phyloP scores from a whole-genome alignment of 805 yeast species.

The Pichia pseudocactophila region DNA sequence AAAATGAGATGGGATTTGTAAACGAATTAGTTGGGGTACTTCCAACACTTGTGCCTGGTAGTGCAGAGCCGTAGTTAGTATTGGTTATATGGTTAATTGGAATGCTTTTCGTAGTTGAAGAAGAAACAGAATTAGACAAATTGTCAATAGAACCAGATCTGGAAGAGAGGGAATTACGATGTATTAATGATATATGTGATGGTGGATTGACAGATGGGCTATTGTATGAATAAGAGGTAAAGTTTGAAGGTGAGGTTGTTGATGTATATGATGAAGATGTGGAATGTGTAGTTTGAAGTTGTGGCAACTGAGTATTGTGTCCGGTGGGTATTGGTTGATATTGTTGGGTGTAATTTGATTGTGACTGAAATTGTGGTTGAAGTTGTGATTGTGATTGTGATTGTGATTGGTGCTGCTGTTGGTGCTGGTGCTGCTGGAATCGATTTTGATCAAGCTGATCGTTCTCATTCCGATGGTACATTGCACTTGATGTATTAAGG shows the following conservation, averaged over 20 bases:
- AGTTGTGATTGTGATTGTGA: too few species aligned
- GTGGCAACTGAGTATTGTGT: neutral
- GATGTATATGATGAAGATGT: conserved; percentile 21
- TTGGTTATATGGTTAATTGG: neutral
- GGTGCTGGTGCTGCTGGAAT: neutral
- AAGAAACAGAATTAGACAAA: conserved; percentile 1
- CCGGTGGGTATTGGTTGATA: neutral
- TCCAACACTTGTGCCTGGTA: neutral
- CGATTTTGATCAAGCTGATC: too few species aligned
- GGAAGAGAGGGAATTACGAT: conserved; percentile 20
- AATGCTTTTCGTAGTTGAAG: neutral
- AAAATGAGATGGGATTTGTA: conserved; percentile 3
- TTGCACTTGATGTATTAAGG: too few species aligned
- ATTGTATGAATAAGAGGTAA: conserved; percentile 20
- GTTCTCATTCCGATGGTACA: too few species aligned
- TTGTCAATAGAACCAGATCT: conserved; percentile 21
- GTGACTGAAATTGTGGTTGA: too few species aligned
- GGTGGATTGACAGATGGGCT: conserved; percentile 28
- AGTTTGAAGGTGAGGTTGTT: conserved; percentile 24
- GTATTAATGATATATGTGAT: conserved; percentile 15
- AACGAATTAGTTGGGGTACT: conserved; percentile 1
- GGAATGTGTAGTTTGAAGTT: conserved; percentile 12
- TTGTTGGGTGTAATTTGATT: neutral
- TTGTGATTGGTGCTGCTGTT: too few species aligned
- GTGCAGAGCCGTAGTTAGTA: neutral